Base-by-base conservation (phyloP, 805 yeast species). In the Cyberlindnera euphorbiiphila region DNA sequence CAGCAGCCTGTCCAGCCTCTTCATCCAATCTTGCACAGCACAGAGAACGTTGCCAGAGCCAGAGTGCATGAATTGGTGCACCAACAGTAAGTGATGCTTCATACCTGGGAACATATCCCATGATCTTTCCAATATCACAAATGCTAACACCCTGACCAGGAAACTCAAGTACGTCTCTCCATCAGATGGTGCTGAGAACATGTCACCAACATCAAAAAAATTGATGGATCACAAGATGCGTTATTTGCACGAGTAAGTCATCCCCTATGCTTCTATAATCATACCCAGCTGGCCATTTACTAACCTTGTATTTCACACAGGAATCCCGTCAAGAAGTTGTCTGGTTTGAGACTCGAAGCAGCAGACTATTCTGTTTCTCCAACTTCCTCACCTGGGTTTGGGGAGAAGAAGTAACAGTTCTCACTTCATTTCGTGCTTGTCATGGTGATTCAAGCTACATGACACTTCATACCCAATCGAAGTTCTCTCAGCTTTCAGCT, bases 121-220 rank as follows among this genome's bases (percentile, higher is more conserved):
- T n/a, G n/a, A n/a, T n/a, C n/a, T n/a, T n/a, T n/a, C n/a, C n/a
- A n/a, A n/a, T n/a, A n/a, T n/a, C n/a, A n/a, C 31, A 17, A 12
- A 14, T 16, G 18, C 18, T 26, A 30, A 30, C 25, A 15, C 21
- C 4, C 26, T 21, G 8, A 8, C 11, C 28, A 55, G 60, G 33
- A 55, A 55, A 36, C 45, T 55, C 13, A 44, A 55, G 37, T 55
- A 55, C 29, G 51, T 55, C 14, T 55, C 60, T 6, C 60, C 60
- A 18, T 54, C 58, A 2, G 60, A 55, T 27, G 47, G 45, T 30
- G 47, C 42, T 10, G 60, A 55, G 41, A 55, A 54, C 39, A 23
- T 55, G 34, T 54, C 59, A 1, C 60, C 60, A 36, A 54, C 57
- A 7, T 54, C 59, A 4, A 55, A 51, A 43, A 55, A 55, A 34